Conservation (phyloP, 176 grass and related monocot species). For the Rhynchospora pubera region DNA sequence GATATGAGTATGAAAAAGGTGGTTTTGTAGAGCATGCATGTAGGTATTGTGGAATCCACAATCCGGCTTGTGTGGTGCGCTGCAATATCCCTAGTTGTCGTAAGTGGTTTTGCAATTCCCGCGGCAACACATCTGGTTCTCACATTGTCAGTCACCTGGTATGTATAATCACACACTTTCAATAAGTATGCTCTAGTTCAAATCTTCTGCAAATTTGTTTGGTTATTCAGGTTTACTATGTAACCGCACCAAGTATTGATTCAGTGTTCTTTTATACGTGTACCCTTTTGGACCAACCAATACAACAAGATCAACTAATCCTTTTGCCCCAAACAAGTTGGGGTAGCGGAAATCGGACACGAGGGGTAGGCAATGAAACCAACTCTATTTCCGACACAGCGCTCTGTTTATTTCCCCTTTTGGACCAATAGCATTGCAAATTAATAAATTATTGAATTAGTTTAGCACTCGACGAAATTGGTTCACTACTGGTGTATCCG, state of each 20-base stretch:
- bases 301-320: not conserved
- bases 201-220: not conserved
- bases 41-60: constrained; percentile 90
- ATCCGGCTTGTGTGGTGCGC: constrained; percentile 79
- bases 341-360: too few relatives aligned
- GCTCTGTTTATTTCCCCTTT: not conserved
- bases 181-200: not conserved
- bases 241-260: not conserved
- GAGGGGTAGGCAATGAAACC: too few relatives aligned
- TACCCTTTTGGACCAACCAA: not conserved
- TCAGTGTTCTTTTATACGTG: not conserved
- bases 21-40: constrained; percentile 92
- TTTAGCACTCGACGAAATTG: not conserved
- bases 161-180: not conserved
- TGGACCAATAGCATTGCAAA: not conserved
- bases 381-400: too few relatives aligned
- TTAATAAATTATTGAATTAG: not conserved
- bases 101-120: constrained; percentile 99
- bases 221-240: not conserved
- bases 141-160: constrained; percentile 99
- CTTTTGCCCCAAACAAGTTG: too few relatives aligned
- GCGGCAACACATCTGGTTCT: constrained; percentile 93
- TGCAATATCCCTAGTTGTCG: constrained; percentile 93
- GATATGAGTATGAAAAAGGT: constrained; percentile 87
- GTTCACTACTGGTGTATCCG: not conserved